These are phyloP conservation scores for Ascochyta viciae-villosae DNA, from an alignment of 2,329 filamentous ascomycete genomes.

Conservation along the genomic window DNA sequence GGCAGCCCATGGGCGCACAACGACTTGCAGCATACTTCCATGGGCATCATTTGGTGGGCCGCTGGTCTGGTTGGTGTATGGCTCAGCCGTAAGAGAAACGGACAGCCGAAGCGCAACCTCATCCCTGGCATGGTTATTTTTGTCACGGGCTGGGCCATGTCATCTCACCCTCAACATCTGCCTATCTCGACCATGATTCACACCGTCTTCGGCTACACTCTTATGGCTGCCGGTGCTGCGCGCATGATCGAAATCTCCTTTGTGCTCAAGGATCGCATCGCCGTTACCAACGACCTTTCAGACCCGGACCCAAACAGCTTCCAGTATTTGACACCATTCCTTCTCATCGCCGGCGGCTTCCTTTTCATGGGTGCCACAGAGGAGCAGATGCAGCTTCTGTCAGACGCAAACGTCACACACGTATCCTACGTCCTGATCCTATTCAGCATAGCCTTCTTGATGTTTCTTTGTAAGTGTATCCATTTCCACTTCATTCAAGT, in stretches of 20 bases:
- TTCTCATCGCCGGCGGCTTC: slow-evolving; percentile 91
- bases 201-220: slow-evolving; percentile 87
- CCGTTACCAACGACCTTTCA: slow-evolving; percentile 70
- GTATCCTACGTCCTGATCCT: slow-evolving; percentile 92
- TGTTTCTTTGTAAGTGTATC: slow-evolving; percentile 76
- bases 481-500: not conserved
- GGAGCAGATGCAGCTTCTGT: slow-evolving; percentile 87
- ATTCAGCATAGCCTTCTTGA: slow-evolving; percentile 85
- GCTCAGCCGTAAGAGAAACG: slow-evolving; percentile 84
- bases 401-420: slow-evolving; percentile 78
- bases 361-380: slow-evolving; percentile 98
- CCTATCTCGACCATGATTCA: slow-evolving; percentile 89
- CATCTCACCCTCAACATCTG: slow-evolving; percentile 83
- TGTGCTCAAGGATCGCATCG: slow-evolving; percentile 75
- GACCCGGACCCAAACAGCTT: slow-evolving; percentile 75
- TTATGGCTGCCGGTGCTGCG: slow-evolving; percentile 86
- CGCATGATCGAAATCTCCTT: slow-evolving; percentile 93
- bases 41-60: slow-evolving; percentile 99
- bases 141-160: slow-evolving; percentile 96
- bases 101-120: slow-evolving; percentile 88
- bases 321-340: slow-evolving; percentile 73
- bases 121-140: slow-evolving; percentile 90
- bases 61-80: slow-evolving; percentile 91
- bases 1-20: slow-evolving; percentile 87
- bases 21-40: slow-evolving; percentile 97